Conservation (phyloP, 2,329 filamentous ascomycete genomes). For the Ambrosiella beaveri region DNA sequence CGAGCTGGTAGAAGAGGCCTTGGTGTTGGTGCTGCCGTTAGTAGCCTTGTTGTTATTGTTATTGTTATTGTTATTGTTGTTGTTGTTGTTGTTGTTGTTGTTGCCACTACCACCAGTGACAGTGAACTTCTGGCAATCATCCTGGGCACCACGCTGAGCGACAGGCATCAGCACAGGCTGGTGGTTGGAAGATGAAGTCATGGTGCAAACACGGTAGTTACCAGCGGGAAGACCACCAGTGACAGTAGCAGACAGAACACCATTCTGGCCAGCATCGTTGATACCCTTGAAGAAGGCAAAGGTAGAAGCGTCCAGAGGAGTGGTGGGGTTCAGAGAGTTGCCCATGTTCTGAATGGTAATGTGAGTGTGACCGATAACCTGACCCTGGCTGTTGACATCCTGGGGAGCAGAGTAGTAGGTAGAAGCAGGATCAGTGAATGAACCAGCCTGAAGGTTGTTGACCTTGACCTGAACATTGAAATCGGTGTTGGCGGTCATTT, state of each 20-base stretch:
- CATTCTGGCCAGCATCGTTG: slow-evolving; percentile 40
- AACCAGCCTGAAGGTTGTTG: slow-evolving; percentile 36
- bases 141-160: slow-evolving; percentile 48
- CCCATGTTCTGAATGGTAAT: slow-evolving; percentile 41
- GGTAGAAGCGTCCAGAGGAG: slow-evolving; percentile 33
- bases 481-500: slow-evolving; percentile 28
- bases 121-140: slow-evolving; percentile 45
- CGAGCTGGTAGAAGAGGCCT: slow-evolving; percentile 9
- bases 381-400: slow-evolving; percentile 28
- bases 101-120: slow-evolving; percentile 22
- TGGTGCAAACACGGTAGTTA: slow-evolving; percentile 49
- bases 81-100: slow-evolving; percentile 12
- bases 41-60: slow-evolving; percentile 8
- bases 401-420: slow-evolving; percentile 47
- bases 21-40: slow-evolving; percentile 15
- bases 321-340: slow-evolving; percentile 29
- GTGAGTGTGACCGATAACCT: slow-evolving; percentile 42
- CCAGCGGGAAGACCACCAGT: slow-evolving; percentile 41
- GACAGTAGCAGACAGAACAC: slow-evolving; percentile 35
- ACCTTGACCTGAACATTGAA: slow-evolving; percentile 38
- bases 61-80: slow-evolving; percentile 12
- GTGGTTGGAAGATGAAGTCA: slow-evolving; percentile 46
- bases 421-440: slow-evolving; percentile 40
- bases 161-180: slow-evolving; percentile 50
- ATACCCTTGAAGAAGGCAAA: slow-evolving; percentile 52